Base-by-base conservation (phyloP, 768 basidiomycete genomes). In the Trametes gibbosa region DNA sequence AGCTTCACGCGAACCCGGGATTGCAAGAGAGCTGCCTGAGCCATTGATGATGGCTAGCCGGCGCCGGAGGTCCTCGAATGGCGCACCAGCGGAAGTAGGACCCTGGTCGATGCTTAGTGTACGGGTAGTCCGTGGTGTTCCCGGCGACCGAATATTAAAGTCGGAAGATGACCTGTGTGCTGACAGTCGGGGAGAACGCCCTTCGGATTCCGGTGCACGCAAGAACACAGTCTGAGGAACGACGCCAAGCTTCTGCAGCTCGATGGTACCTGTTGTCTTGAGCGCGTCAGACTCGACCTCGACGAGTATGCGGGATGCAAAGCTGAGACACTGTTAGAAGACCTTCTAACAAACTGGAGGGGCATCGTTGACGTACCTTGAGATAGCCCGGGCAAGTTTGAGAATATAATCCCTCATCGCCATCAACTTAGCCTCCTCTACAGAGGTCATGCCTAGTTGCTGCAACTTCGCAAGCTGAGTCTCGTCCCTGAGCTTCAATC, bases 211-310 rank as follows among this genome's bases (percentile, higher is more conserved):
- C 25, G 81, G 75, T n/a, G 81, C 68, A 66, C 82, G 90, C 64
- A 97, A 76, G 72, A 98, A 97, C 19, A 97, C 86, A 0, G 93
- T 97, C 59, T 92, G 92, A 13, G 94, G 93, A 0, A 95, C 90
- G 5, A 95, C 88, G 1, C 89, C 88, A 3, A 98, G 84, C 66
- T 92, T 93, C 66, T 89, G 89, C 40, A 99, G 80, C 58, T 92
- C 89, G 34, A 93, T 79, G 49, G 87, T 83, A 19, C 82, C 83
- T 9, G 79, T 81, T 5, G 83, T 77, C 68, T 84, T 87, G 23
- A 92, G 76, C 58, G 79, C 81, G 19, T 85, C 86, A 0, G 81
- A 72, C 63, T 89, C 88, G 37, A 77, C 80, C 59, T 92, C 89
- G 23, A 78, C 72, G 54, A 75, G 84, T 32, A 85, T 63, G 19